Evolutionary conservation across 192 early-diverging fungal species (phyloP).

Genomic region (Coemansia sp.): DNA sequence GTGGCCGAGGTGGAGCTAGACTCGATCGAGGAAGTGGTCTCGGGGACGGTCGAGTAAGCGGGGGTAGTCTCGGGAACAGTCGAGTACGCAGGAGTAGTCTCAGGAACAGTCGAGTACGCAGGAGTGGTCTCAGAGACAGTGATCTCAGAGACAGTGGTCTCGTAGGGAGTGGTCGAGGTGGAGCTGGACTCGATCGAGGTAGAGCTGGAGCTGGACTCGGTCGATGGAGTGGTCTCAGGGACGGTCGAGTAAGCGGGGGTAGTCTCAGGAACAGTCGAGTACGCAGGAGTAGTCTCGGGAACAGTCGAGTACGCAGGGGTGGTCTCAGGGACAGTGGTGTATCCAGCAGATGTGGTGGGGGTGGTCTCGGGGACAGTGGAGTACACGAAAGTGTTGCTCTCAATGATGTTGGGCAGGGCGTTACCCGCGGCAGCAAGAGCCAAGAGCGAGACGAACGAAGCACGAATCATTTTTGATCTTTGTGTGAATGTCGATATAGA

Average conservation of each 20-base stretch:
- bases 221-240: slow-evolving; percentile 16
- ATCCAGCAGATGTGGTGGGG: slow-evolving; percentile 17
- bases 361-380: neutral
- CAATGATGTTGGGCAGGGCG: slow-evolving; percentile 37
- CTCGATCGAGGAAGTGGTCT: slow-evolving; percentile 10
- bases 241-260: neutral
- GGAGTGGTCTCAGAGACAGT: neutral
- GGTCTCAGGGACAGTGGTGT: slow-evolving; percentile 21
- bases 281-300: slow-evolving; percentile 1
- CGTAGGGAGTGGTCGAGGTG: neutral
- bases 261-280: neutral
- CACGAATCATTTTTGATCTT: slow-evolving; percentile 33
- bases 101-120: slow-evolving; percentile 6
- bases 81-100: neutral
- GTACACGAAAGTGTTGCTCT: slow-evolving; percentile 34
- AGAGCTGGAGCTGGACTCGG: neutral
- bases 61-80: neutral
- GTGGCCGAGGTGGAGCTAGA: slow-evolving; percentile 1
- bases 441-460: slow-evolving; percentile 41
- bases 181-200: slow-evolving; percentile 2
- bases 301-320: slow-evolving; percentile 9
- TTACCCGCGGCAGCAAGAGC: slow-evolving; percentile 42
- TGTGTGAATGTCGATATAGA: neutral
- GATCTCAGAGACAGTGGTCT: too few species aligned
- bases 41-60: neutral